A percentile compares a stretch with the other conserved stretches of the same genome.
Evolutionary conservation across 2,329 filamentous ascomycete species (phyloP).

Genomic region (Colletotrichum brevisporum): DNA sequence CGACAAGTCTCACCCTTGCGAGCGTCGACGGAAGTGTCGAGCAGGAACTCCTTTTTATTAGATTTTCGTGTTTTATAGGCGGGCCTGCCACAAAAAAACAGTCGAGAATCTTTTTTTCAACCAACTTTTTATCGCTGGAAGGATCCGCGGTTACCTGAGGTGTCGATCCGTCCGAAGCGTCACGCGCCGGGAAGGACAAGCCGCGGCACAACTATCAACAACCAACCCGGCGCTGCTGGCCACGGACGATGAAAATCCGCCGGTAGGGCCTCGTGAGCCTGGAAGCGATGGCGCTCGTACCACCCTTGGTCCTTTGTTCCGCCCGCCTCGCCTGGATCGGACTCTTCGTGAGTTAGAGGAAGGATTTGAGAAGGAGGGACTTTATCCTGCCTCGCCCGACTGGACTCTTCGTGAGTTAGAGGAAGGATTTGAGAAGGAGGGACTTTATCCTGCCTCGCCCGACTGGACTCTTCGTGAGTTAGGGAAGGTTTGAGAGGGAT

Average conservation of each 20-base stretch:
- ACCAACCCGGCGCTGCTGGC: conserved; percentile 16
- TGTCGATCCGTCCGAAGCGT: conserved; percentile 45
- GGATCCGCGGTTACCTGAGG: conserved; percentile 40
- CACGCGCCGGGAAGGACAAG: conserved; percentile 7
- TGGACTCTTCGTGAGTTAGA: conserved; percentile 33
- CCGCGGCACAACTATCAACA: not conserved
- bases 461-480: conserved; percentile 33
- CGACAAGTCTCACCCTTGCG: conserved; percentile 27
- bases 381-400: conserved; percentile 26
- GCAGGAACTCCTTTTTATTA: not conserved
- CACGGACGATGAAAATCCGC: conserved; percentile 41
- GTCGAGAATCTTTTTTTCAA: conserved; percentile 21
- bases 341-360: conserved; percentile 34
- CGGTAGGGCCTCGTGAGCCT: conserved; percentile 41
- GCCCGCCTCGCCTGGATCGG: conserved; percentile 32
- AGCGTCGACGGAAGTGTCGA: conserved; percentile 27
- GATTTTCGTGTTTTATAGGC: conserved; percentile 31
- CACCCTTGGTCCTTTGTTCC: not conserved
- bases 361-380: conserved; percentile 31
- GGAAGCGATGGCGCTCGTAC: conserved; percentile 40
- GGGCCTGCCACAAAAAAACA: conserved; percentile 24
- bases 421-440: conserved; percentile 33
- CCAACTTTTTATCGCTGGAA: conserved; percentile 27
- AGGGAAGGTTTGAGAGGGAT: conserved; percentile 25
- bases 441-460: conserved; percentile 22